These are phyloP conservation scores for Pleurotus tuber-regium DNA, from an alignment of 768 basidiomycete species.

Conservation along the genomic window DNA sequence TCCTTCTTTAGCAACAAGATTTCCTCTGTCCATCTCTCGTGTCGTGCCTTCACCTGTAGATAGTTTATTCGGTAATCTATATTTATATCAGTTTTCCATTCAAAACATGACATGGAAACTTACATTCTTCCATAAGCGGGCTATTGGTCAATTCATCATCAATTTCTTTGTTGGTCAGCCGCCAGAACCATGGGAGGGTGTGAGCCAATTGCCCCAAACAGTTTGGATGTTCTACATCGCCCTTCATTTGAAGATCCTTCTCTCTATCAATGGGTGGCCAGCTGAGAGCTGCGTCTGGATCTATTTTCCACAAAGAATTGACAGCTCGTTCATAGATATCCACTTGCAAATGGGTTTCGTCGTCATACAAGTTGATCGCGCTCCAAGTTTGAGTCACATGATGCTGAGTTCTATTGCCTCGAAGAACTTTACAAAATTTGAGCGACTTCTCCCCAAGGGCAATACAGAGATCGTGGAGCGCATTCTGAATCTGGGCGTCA, in stretches of 20 bases:
- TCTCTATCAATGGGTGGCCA: not conserved
- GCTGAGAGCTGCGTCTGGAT: not conserved
- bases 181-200: constrained; percentile 10
- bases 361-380: not conserved
- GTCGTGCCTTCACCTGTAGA: constrained; percentile 15
- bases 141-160: not conserved
- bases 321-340: not conserved
- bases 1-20: constrained; percentile 14
- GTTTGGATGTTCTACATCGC: constrained; percentile 1
- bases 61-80: constrained; percentile 14
- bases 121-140: constrained; percentile 5
- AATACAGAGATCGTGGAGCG: constrained; percentile 16
- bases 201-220: not conserved
- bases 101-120: not conserved
- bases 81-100: not conserved
- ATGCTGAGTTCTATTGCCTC: not conserved
- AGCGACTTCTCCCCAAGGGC: constrained; percentile 1
- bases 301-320: not conserved
- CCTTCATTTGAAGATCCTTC: constrained; percentile 1
- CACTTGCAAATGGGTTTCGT: not conserved
- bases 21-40: constrained; percentile 18
- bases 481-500: constrained; percentile 13
- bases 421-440: not conserved
- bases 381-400: not conserved
- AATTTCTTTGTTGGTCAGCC: not conserved